Percentiles rank a stretch among this genome's conserved stretches.
Conservation (phyloP, 345 rosid genomes). For the Sonneratia alba region DNA sequence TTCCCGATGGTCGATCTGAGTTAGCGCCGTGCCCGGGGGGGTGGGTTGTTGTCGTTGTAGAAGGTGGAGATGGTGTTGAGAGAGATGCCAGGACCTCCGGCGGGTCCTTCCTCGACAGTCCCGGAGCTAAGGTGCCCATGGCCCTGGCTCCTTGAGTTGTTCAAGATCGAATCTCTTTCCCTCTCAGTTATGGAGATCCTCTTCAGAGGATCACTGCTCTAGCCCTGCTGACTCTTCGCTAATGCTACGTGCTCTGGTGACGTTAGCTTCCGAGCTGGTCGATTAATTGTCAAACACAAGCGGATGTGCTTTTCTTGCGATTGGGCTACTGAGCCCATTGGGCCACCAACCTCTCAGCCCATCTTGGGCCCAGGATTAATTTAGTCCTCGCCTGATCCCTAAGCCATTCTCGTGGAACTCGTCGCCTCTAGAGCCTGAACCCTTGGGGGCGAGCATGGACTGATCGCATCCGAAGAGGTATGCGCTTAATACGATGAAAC, state of each 20-base stretch:
- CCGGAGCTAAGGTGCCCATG: constrained; percentile 73
- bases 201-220: background rate
- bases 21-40: constrained; percentile 77
- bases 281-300: too few species aligned
- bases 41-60: constrained; percentile 75
- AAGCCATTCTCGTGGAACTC: too few species aligned
- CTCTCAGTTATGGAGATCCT: background rate
- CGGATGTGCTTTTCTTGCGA: background rate
- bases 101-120: constrained; percentile 76
- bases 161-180: background rate
- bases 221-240: background rate
- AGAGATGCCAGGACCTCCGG: constrained; percentile 78
- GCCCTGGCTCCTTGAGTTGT: background rate
- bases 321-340: background rate
- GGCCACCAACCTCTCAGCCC: background rate
- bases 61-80: constrained; percentile 77
- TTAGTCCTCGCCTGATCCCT: too few species aligned
- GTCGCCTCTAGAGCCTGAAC: too few species aligned
- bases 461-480: too few species aligned
- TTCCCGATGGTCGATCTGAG: constrained; percentile 97
- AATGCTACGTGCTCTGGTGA: background rate
- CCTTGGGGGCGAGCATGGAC: too few species aligned
- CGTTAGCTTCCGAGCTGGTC: too few species aligned
- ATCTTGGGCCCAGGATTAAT: too few species aligned
- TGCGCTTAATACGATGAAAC: too few species aligned